Evolutionary conservation across 1,139 yeast species (phyloP), one percentile per base, ranked within the genome.

Genomic region (Suhomyces yuchorum): DNA sequence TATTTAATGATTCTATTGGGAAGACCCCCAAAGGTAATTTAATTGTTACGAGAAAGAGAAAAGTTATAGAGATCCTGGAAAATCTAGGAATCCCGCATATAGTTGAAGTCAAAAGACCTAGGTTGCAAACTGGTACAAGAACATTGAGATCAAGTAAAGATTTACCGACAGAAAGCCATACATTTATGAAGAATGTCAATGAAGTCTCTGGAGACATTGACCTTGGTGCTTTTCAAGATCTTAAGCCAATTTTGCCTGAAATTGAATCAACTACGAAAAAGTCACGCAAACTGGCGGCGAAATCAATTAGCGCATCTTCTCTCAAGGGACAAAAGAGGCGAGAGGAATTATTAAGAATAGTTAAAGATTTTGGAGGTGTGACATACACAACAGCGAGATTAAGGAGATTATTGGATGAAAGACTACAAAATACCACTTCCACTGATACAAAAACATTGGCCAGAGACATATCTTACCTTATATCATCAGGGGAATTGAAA

Each of bases 371-470:
- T 5, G 80, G 78, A 4, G 81, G 81, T n/a, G 75, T 72, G 0
- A 62, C 72, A 0, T 65, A 66, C 44, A 71, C 77, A 11, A 63
- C 69, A 11, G 59, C 61, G 8, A 63, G 62, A 14, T 62, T 80
- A 19, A 60, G 73, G 40, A 62, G 75, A 18, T 47, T 52, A 9
- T 52, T 80, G 15, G 80, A 80, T 43, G 59, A 61, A 39, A 49
- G 57, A 14, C 56, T 80, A 42, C 70, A 69, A 3, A 63, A 60
- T 20, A 58, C 65, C 2, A 75, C 80, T 11, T 49, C 56, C 0
- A 74, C 81, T 2, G 85, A 80, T 56, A 65, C 68, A 47, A 75
- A 74, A 49, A 81, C 85, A 0, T 49, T 80, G 7, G 68, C 70
- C 1, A 66, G 80, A 42, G 85, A 80, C 56, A 70, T 78, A 1